Evolutionary conservation across 352 stramenopile genomes (phyloP).

Genomic region (Globisporangium uncinulatum): DNA sequence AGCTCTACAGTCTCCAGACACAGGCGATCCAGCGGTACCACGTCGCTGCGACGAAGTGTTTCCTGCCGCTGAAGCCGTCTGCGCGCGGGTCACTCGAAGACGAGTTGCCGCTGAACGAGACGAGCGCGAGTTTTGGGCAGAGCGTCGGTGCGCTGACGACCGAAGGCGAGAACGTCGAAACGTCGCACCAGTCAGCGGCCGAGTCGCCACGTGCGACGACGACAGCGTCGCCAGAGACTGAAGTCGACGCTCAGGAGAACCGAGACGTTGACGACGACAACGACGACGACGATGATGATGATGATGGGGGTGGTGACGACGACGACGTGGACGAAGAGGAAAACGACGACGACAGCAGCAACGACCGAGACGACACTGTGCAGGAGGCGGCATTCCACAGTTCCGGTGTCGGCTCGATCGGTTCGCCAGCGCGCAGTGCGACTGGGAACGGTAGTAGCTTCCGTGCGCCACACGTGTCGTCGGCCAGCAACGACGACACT

Average conservation of each 20-base stretch:
- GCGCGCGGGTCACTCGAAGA: conserved; percentile 32
- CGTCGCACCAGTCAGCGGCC: conserved; percentile 55
- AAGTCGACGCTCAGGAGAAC: conserved; percentile 56
- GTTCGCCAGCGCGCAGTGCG: conserved; percentile 19
- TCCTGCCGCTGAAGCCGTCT: conserved; percentile 24
- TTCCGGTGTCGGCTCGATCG: conserved; percentile 6
- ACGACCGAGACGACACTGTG: background rate
- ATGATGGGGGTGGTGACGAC: background rate
- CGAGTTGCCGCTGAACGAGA: conserved; percentile 28
- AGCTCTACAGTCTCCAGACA: conserved; percentile 77
- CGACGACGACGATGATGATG: conserved; percentile 9
- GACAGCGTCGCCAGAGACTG: conserved; percentile 49
- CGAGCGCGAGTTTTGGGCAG: conserved; percentile 31
- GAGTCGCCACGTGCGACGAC: conserved; percentile 53
- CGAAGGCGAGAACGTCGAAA: conserved; percentile 52
- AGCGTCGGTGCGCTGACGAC: conserved; percentile 71
- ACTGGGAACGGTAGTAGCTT: conserved; percentile 1
- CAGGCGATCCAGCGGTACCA: conserved; percentile 84
- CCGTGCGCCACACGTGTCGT: conserved; percentile 1
- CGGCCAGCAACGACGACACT: conserved; percentile 32
- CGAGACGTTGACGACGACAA: conserved; percentile 34
- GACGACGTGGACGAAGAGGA: conserved; percentile 27
- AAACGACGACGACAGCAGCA: conserved; percentile 1
- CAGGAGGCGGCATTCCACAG: conserved; percentile 4
- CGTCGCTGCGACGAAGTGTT: conserved; percentile 57